Percentiles rank a stretch among this genome's conserved stretches.
Evolutionary conservation across 1,139 yeast species (phyloP).

Genomic region (Pichia sp.): DNA sequence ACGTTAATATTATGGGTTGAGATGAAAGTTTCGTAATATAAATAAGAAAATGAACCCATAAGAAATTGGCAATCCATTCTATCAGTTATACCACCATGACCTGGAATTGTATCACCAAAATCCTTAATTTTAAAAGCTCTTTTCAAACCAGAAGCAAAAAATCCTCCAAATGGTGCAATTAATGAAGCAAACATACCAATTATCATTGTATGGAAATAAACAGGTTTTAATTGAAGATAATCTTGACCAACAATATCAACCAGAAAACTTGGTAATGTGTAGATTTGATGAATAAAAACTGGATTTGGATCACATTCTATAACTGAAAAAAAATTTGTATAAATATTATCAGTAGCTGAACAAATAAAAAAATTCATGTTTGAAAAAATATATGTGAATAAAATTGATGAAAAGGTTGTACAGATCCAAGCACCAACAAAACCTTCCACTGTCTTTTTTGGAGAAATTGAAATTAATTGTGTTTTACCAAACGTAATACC

Average conservation of each 20-base stretch:
- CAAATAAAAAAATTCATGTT: slow-evolving; percentile 76
- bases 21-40: slow-evolving; percentile 88
- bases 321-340: slow-evolving; percentile 45
- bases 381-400: slow-evolving; percentile 58
- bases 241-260: slow-evolving; percentile 39
- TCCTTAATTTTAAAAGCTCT: slow-evolving; percentile 95
- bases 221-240: slow-evolving; percentile 68
- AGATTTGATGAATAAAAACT: slow-evolving; percentile 73
- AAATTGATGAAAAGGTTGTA: slow-evolving; percentile 68
- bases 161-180: slow-evolving; percentile 98
- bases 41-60: slow-evolving; percentile 92
- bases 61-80: slow-evolving; percentile 96
- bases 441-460: slow-evolving; percentile 97
- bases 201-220: slow-evolving; percentile 79
- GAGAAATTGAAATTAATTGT: slow-evolving; percentile 87
- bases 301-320: slow-evolving; percentile 80
- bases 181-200: slow-evolving; percentile 93
- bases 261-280: slow-evolving; percentile 65
- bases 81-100: slow-evolving; percentile 98
- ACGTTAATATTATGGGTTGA: slow-evolving; percentile 66
- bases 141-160: slow-evolving; percentile 93
- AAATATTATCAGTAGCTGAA: slow-evolving; percentile 49
- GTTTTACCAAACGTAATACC: slow-evolving; percentile 96
- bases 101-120: slow-evolving; percentile 90
- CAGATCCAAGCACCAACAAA: slow-evolving; percentile 97